Evolutionary conservation across 1,139 yeast genomes (phyloP), one percentile per base, ranked within the genome.

Genomic region (Pichiaceae sp.): DNA sequence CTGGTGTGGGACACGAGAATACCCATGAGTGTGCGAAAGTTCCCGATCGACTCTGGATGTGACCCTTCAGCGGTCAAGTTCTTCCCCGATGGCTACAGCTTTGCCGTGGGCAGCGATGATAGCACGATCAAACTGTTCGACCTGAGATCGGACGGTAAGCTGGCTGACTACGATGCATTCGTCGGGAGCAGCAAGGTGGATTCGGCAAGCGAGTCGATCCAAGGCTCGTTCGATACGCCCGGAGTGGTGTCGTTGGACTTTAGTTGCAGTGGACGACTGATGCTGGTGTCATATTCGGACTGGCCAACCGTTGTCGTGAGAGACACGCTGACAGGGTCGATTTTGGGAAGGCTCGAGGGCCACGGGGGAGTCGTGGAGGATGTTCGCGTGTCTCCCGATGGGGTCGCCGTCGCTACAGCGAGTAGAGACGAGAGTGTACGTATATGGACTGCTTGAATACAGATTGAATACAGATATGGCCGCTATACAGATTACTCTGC

Each of bases 91-190:
- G 89, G 87, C 2, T 60, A 66, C 25, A 68, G 85, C 0, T 72
- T 81, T 47, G 72, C 71, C 1, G 66, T 77, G 2, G 96, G 95
- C 1, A 72, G 85, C 31, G 96, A 86, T 49, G 94, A 85, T 53
- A 91, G 93, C 1, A 55, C 69, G 0, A 65, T 84, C n/a, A 68
- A 84, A 38, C 57, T 85, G 37, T 83, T 74, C 56, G 96, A 89
- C 54, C 57, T 83, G 34, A 66, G 96, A 43, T 70, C 89, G 4
- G 95, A 83, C 55, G 75, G 94, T 46, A 79, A 75, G 45, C 54
- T 87, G 32, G 69, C 76, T 4, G 54, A 53, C 14, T 85, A 77
- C 56, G 59, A 70, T 8, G 54, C 78, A 39, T 41, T 8, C 31
- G 24, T 12, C 18, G 18, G 23, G 31, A 33, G 19, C 30, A 21